Conservation (phyloP, 2,329 filamentous ascomycete species). For the Xylariales sp. region DNA sequence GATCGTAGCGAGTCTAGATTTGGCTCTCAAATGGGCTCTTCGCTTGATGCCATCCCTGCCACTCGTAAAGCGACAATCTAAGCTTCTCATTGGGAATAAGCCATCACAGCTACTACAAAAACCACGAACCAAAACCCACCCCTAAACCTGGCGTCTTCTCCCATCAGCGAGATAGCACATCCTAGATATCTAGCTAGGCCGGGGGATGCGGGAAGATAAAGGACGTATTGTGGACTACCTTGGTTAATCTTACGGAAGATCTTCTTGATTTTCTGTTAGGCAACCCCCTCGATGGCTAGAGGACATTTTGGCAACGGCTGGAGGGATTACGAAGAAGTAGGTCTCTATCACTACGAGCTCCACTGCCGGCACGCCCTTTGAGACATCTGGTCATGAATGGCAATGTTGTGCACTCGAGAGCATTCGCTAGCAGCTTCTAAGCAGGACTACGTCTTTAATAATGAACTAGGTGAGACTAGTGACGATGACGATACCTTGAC, state of each 20-base stretch:
- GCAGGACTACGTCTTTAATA: not conserved
- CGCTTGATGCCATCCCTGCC: not conserved
- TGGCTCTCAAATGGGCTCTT: constrained; percentile 39
- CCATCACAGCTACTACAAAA: not conserved
- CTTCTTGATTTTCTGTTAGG: not conserved
- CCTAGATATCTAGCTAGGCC: not conserved
- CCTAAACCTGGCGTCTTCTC: not conserved
- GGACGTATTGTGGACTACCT: not conserved
- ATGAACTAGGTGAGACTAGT: not conserved
- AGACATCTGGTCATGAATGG: not conserved
- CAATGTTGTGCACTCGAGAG: not conserved
- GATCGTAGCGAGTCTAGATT: constrained; percentile 39
- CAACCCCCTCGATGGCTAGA: not conserved
- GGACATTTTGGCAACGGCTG: not conserved
- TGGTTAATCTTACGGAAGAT: not conserved
- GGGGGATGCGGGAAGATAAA: not conserved
- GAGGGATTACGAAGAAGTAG: not conserved
- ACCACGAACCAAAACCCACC: not conserved
- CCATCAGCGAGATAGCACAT: not conserved
- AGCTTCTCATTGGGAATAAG: not conserved
- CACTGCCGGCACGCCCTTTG: not conserved
- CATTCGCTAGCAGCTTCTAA: not conserved
- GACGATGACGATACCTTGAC: not conserved
- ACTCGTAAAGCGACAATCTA: not conserved
- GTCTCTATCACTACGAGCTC: not conserved